Evolutionary conservation across 257 asterid genomes (phyloP), one percentile per base, ranked within the genome.

Genomic region (Solanum appendiculatum): DNA sequence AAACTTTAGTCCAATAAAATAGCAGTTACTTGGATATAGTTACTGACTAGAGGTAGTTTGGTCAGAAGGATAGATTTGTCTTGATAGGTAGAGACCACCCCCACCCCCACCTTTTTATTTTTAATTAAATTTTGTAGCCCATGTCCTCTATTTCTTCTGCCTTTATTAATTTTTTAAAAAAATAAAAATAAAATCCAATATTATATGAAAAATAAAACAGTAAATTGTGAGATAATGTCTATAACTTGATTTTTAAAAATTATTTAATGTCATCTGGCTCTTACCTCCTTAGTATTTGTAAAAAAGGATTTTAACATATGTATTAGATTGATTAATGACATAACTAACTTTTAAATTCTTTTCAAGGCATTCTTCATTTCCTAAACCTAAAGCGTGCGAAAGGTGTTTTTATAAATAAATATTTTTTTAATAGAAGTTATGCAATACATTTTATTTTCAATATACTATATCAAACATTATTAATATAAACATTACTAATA

Each of bases 331-430:
- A 46, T 46, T 46, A 46, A 46, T 48, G 6, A 15, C 21, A 15
- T 2, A 48, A 48, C 0, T 6, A 15, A 0, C 8, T 0, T 21
- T 48, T 7, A 0, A 48, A 14, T 48, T 1, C 21, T 7, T 48
- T 2, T 48, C 21, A 48, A 48, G 14, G 14, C 1, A 48, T 5
- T 48, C 14, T 15, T 15, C 54, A 46, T 46, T 13, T 46, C 1
- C 2, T 15, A 48, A 48, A 15, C 5, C 56, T 48, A 15, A 48
- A 48, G 21, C 1, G 56, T 48, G 56, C 14, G 56, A 48, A 48
- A 48, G 3, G 7, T 48, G 5, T 48, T 48, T 48, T 1, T 1
- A 15, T 48, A 48, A 48, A 48, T 15, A 46, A 14, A 4, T 48
- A 14, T 48, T 0, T 48, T 15, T 48, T 48, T 48, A 14, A 48